Evolutionary conservation across 148 eudicot genomes (phyloP), one percentile per base, ranked within the genome.

Genomic region (Diospyros lotus): DNA sequence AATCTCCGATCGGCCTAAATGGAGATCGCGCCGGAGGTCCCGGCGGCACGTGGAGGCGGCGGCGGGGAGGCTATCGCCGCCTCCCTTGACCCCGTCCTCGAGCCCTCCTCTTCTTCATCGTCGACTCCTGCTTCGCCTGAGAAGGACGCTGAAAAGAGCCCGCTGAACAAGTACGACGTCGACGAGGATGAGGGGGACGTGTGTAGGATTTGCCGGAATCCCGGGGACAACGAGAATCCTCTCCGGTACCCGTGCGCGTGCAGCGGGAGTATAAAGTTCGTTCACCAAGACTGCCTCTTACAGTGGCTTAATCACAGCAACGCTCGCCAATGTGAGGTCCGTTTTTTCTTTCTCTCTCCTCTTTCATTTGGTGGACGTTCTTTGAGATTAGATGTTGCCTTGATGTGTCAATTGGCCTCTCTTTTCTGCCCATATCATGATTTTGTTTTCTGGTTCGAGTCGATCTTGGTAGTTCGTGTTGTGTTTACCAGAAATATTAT

Each of bases 291-390:
- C 80, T 93, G 98, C 64, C 93, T 93, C 50, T 93, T 93, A 63
- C 98, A 93, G 84, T 93, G 98, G 96, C 98, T 93, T n/a, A 92
- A 87, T 86, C 98, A 92, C 69, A 90, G 96, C 87, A 90, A 94
- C 77, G 94, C 96, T 75, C 93, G 96, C 54, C 92, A 90, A 54
- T 94, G 98, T 78, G 98, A 94, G 97, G 98, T 93, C 73, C 56
- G 44, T 5, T n/a, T 10, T 43, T 39, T 69, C 18, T 71, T 54
- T 56, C 64, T 65, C 40, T 63, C 17, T n/a, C 5, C 63, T 65
- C 77, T 43, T 4, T 9, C 6, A 38, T 18, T 43, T 3, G 44
- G 39, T 59, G 11, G 69, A 63, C 39, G 60, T 62, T 51, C 18
- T 12, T 73, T 73, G 41, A 5, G 13, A 41, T 41, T 15, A 18